Percentiles rank a stretch among this genome's conserved stretches.
These are phyloP conservation scores for Hypoxylon cercidicola DNA, from an alignment of 495 filamentous ascomycete genomes.

Conservation along the genomic window DNA sequence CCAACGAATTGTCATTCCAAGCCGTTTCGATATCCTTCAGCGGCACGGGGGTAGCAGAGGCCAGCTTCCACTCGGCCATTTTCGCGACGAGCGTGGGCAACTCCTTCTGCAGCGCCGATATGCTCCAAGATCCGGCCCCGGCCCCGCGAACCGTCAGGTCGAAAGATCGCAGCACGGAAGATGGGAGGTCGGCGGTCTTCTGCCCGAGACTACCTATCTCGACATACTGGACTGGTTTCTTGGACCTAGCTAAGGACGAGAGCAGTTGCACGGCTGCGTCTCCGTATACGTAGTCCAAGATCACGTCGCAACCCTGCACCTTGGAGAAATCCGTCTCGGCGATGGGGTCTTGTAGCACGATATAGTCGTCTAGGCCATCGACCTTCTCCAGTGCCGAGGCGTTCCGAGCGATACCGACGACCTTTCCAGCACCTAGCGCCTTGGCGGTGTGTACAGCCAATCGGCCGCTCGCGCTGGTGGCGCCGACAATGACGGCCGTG, in stretches of 20 bases:
- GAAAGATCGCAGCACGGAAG: conserved; percentile 39
- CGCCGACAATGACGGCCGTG: conserved; percentile 56
- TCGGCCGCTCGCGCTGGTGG: conserved; percentile 54
- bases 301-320: conserved; percentile 29
- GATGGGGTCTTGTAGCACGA: conserved; percentile 49
- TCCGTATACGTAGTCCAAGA: conserved; percentile 49
- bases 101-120: conserved; percentile 29
- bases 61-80: conserved; percentile 32
- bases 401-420: conserved; percentile 56
- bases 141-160: conserved; percentile 42
- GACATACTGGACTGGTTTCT: conserved; percentile 43
- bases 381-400: conserved; percentile 39
- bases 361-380: conserved; percentile 47
- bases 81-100: conserved; percentile 31
- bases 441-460: conserved; percentile 51
- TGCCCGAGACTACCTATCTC: conserved; percentile 43
- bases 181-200: conserved; percentile 30
- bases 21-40: conserved; percentile 42
- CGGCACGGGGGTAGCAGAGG: conserved; percentile 15
- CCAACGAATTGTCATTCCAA: conserved; percentile 38
- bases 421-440: conserved; percentile 51
- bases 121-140: conserved; percentile 39
- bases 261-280: conserved; percentile 40
- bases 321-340: conserved; percentile 54
- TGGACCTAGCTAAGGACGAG: conserved; percentile 28